Base-by-base conservation (phyloP, 2,329 filamentous ascomycete species). In the Allantophomopsis cytisporea region DNA sequence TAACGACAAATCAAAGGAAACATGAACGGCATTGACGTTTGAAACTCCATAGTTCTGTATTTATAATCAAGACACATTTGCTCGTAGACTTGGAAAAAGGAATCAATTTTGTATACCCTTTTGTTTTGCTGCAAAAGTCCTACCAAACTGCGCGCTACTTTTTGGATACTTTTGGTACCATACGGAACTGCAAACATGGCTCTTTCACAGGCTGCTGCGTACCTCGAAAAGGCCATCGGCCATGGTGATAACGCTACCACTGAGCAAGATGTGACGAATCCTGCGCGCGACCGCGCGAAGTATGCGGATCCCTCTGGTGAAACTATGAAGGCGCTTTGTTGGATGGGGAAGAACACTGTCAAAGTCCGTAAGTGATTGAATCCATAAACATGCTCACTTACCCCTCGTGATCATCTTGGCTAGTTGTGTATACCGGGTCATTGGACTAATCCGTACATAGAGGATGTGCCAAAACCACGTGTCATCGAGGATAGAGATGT, bases 261-360 rank as follows among this genome's bases (percentile, higher is more conserved):
- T 1, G 61, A 68, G 13, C 83, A 89, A 45, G 77, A 91, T 52
- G 65, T 89, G 36, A 64, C 71, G 43, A 78, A 78, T 47, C 83
- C 81, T n/a, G 64, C 49, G 17, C 48, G 37, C 48, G 66, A 80
- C 42, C 57, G 64, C 15, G 55, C 54, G 23, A 65, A 65, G 46
- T 65, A 66, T 54, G 72, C 66, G 17, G 62, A 71, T 50, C 59
- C 65, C 4, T 61, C 58, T 3, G 59, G 58, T 23, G 71, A 77
- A 50, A 80, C 60, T 13, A 91, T 94, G 82, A 81, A 84, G 57
- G 87, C 86, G 0, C 61, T 93, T 12, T 73, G 72, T 2, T 94
- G 86, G 86, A 76, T 81, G 59, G 82, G 83, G 39, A 91, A 89
- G 65, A 83, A 87, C 52, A 73, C 66, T 21, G 83, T 94, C 36